Evolutionary conservation across 805 yeast genomes (phyloP), one percentile per base, ranked within the genome.

Genomic region (Candida tammaniensis): DNA sequence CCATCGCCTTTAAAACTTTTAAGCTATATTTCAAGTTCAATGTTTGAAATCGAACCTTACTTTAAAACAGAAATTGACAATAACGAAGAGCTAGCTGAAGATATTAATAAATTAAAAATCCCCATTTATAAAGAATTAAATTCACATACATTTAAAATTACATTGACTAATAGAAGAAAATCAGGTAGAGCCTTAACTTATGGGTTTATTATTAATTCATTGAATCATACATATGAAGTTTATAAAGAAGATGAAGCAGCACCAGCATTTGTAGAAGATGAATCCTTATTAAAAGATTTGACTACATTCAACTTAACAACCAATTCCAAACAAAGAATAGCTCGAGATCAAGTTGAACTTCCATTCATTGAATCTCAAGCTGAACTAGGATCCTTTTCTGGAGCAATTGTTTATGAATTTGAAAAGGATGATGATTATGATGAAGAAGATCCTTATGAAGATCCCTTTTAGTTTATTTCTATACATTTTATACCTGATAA

Each of bases 381-480:
- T 38, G 74, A 78, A 21, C 64, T 76, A 31, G 74, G 74, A 0
- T 52, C 66, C 2, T 46, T 54, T 13, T 96, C 95, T 35, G 96
- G 98, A 13, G 97, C 98, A 1, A 89, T 93, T 46, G 95, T 91
- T 4, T 91, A 91, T 53, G 93, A 93, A 53, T 93, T 80, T 54
- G 98, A 93, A 51, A 86, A 89, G 53, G 98, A 91, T 57, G 98
- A 91, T 55, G 98, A 91, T 57, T 91, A 89, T 53, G 98, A 91
- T 52, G 98, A 91, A 56, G 98, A 93, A 49, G 98, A 91, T 59
- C 97, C 98, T 0, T 91, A 81, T 52, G 98, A 91, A 55, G 98
- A 91, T 53, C 98, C 98, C 5, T 88, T 87, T 52, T 88, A 59
- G 57, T n/a, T 9, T 28, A 18, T 17, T 11, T 24, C 14, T 13